Base-by-base conservation (phyloP, 139 green algal species). In the Coelastrella sp. region DNA sequence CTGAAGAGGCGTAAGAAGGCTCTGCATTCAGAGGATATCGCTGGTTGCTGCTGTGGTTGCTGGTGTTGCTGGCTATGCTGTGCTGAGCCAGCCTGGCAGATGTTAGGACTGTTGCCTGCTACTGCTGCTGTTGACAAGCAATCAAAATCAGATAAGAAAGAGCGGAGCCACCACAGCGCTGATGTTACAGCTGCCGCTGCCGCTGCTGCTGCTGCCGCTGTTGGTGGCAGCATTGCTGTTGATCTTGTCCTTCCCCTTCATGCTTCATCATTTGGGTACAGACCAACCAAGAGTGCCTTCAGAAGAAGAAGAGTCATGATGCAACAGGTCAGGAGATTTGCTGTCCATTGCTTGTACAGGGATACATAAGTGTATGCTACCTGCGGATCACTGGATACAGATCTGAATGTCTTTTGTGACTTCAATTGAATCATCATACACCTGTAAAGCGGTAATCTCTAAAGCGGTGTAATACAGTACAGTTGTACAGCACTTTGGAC, bases 191-290 rank as follows among this genome's bases (percentile, higher is more conserved):
- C 71, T 27, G 71, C 64, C n/a, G 35, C 34, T n/a, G 21, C 30
- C 21, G 67, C 34, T 21, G 67, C 34, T 6, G 11, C 35, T 9
- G 19, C 67, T 53, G 67, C 62, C 21, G 62, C 62, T 40, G 62
- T 30, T 40, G 62, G 8, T 69, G 62, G 62, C 30, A 19, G 17
- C 62, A 38, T 6, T 40, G 30, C 38, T 38, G 62, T 69, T 34
- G 50, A 43, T 30, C 35, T 82, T 7, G 75, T 82, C 21, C 19
- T 71, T 23, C 75, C 75, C n/a, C 75, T 82, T 51, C 75, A 82
- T 40, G 48, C 40, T 4, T 41, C 8, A 13, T 51, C 35, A 4
- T 82, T 82, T n/a, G 30, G 45, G 8, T 82, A 82, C 53, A 40
- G 53, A 35, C 75, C 75, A 2, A 82, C 75, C 17, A 60, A 60